Percentiles rank a stretch among this genome's conserved stretches.
phyloP scores from a whole-genome alignment of 2,329 filamentous ascomycete species.

The Cercospora janseana region DNA sequence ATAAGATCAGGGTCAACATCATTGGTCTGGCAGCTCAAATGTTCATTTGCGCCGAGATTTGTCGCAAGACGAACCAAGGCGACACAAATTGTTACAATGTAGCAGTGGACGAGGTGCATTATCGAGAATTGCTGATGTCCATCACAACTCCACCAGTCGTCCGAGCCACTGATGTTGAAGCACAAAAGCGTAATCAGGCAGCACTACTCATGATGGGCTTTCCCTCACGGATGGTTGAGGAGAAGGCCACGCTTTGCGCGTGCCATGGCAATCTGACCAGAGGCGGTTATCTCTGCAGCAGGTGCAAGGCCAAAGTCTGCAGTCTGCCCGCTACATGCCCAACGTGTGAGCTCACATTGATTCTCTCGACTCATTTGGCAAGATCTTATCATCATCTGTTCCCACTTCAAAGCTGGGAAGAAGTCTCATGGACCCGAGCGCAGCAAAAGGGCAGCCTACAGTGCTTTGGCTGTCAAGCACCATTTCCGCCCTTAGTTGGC shows the following conservation, averaged over 20 bases:
- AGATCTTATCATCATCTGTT: slow-evolving; percentile 93
- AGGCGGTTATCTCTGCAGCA: slow-evolving; percentile 86
- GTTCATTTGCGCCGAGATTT: slow-evolving; percentile 87
- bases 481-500: slow-evolving; percentile 61
- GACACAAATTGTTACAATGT: slow-evolving; percentile 75
- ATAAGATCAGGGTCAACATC: slow-evolving; percentile 82
- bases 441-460: slow-evolving; percentile 46
- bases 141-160: slow-evolving; percentile 87
- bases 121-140: slow-evolving; percentile 81
- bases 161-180: slow-evolving; percentile 45
- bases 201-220: slow-evolving; percentile 96
- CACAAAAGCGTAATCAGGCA: slow-evolving; percentile 43
- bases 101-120: slow-evolving; percentile 82
- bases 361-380: slow-evolving; percentile 88
- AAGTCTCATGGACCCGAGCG: slow-evolving; percentile 80
- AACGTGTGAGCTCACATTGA: slow-evolving; percentile 84
- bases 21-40: slow-evolving; percentile 90
- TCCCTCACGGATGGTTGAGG: slow-evolving; percentile 77
- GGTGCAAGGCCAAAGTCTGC: slow-evolving; percentile 87
- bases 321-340: slow-evolving; percentile 86
- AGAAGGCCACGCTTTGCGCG: slow-evolving; percentile 74
- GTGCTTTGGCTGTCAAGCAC: slow-evolving; percentile 74
- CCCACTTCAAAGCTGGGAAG: slow-evolving; percentile 83
- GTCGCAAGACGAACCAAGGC: slow-evolving; percentile 79
- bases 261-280: slow-evolving; percentile 81